Base-by-base conservation (phyloP, 371 early-diverging fungal species). In the Apophysomyces ossiformis region DNA sequence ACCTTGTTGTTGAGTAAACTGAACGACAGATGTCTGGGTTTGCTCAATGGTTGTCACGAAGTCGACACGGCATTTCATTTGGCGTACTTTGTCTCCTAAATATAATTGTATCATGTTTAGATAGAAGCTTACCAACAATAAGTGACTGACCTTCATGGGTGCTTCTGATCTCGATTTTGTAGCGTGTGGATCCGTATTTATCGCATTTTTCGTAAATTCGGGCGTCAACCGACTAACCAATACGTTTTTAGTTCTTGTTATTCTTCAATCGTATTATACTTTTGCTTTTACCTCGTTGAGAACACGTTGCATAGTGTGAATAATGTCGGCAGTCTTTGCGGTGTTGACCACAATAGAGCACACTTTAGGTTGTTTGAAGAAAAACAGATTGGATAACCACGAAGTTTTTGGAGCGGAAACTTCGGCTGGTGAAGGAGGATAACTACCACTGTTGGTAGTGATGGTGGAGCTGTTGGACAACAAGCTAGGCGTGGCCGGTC, bases 281-380 rank as follows among this genome's bases (percentile, higher is more conserved):
- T 65, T 58, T 35, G 37, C 43, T 45, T 41, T 62, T 65, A 74
- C 75, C 68, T 70, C 68, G 57, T 76, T 76, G 71, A 78, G 69
- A 21, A 65, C 57, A 12, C 66, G 65, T 63, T 78, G 78, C 18
- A 81, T 60, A 6, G 70, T 67, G 16, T 67, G 68, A 5, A 81
- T 58, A 39, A 76, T 68, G 12, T 66, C 61, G 5, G 68, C 68
- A 5, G 68, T 72, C 21, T 78, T 62, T 3, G 72, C 69, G 13
- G 72, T 69, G 41, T 74, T 69, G n/a, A 81, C 69, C 15, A 72
- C 66, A 43, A 81, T 56, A 3, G 74, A 71, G 57, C 81, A 77
- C 4, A 78, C 72, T 39, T 83, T 83, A 15, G 83, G 83, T 21
- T 83, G 79, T 60, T 83, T 83, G 43, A 83, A 79, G 60, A 78